Percentiles rank a stretch among this genome's conserved stretches.
Conservation (phyloP, 2,329 filamentous ascomycete genomes). For the Fusarium sp. region DNA sequence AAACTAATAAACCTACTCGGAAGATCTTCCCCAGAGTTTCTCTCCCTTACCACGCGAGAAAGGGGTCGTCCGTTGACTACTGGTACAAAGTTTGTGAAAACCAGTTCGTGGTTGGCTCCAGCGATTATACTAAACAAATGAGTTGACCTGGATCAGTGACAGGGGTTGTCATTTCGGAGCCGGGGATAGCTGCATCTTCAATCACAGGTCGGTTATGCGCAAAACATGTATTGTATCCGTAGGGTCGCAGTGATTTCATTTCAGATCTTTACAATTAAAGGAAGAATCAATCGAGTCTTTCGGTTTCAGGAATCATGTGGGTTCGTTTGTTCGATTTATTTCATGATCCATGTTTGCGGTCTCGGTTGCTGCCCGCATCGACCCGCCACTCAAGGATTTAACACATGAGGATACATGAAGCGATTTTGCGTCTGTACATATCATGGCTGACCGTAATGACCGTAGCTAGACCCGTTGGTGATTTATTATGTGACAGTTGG, state of each 20-base stretch:
- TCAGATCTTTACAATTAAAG: not conserved
- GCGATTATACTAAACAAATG: conserved; percentile 9
- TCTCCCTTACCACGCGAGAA: conserved; percentile 3
- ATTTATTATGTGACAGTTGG: not conserved
- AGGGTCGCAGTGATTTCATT: conserved; percentile 8
- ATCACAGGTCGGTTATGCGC: conserved; percentile 15
- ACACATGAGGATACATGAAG: not conserved
- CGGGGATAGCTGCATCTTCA: conserved; percentile 19
- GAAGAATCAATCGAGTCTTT: conserved; percentile 11
- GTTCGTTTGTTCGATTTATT: conserved; percentile 1
- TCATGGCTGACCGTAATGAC: conserved; percentile 13
- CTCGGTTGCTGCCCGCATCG: conserved; percentile 3
- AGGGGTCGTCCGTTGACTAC: conserved; percentile 9
- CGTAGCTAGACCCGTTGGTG: not conserved
- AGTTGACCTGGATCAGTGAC: conserved; percentile 18
- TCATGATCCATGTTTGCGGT: conserved; percentile 4
- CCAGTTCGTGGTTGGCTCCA: conserved; percentile 11
- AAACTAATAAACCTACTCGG: not conserved
- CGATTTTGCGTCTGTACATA: not conserved
- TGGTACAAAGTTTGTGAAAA: not conserved
- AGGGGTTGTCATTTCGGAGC: conserved; percentile 16
- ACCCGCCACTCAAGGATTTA: not conserved
- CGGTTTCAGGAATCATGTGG: not conserved
- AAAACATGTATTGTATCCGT: not conserved
- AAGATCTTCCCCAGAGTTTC: conserved; percentile 29